phyloP scores from a whole-genome alignment of 78 protist genomes.

The Dictyostelium citrinum region DNA sequence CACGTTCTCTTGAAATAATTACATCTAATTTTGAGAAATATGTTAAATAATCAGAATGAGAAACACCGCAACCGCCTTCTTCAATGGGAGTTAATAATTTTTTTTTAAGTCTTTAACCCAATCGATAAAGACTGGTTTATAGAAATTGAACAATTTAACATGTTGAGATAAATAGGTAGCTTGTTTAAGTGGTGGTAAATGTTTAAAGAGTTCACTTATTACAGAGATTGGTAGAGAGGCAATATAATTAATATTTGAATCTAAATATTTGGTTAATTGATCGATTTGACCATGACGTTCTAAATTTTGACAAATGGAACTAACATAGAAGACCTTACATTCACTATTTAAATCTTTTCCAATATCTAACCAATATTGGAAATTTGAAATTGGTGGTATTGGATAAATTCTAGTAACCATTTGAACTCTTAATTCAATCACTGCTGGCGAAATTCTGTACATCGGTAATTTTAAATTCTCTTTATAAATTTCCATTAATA shows the following conservation, averaged over 20 bases:
- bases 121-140: background rate
- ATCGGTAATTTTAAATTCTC: background rate
- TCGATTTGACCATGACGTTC: background rate
- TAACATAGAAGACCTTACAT: background rate
- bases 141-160: background rate
- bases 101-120: background rate
- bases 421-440: background rate
- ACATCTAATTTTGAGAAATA: background rate
- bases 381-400: background rate
- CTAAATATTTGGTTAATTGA: background rate
- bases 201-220: background rate
- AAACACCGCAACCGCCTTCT: background rate
- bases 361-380: background rate
- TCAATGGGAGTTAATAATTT: background rate
- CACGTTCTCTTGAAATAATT: constrained; percentile 5
- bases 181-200: background rate
- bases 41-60: background rate
- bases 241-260: background rate
- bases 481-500: background rate
- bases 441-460: background rate
- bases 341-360: background rate
- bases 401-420: background rate
- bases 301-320: background rate
- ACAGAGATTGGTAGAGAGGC: background rate
- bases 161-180: background rate